Conservation (phyloP, 2,329 filamentous ascomycete species). For the Hypoxylon sp. region DNA sequence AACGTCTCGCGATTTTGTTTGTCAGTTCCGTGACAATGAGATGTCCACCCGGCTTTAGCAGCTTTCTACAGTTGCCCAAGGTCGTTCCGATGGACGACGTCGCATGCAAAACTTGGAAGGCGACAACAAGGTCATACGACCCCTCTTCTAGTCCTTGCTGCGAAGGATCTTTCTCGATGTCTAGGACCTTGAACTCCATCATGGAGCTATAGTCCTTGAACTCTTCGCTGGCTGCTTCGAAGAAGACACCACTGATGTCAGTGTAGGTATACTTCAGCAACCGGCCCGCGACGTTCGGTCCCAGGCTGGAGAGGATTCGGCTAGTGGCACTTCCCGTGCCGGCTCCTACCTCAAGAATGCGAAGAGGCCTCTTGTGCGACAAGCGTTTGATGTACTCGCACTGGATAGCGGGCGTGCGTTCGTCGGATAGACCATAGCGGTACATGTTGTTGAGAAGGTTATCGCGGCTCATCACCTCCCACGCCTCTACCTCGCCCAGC, state of each 20-base stretch:
- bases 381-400: slow-evolving; percentile 52
- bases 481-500: slow-evolving; percentile 50
- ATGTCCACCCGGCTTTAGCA: slow-evolving; percentile 54
- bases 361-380: slow-evolving; percentile 53
- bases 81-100: slow-evolving; percentile 51
- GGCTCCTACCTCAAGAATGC: slow-evolving; percentile 60
- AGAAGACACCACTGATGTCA: slow-evolving; percentile 60
- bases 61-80: slow-evolving; percentile 48
- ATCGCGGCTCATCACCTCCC: slow-evolving; percentile 53
- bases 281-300: slow-evolving; percentile 46
- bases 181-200: slow-evolving; percentile 54
- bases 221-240: slow-evolving; percentile 52
- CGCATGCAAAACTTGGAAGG: slow-evolving; percentile 55
- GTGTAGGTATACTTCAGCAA: slow-evolving; percentile 63
- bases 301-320: slow-evolving; percentile 56
- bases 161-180: slow-evolving; percentile 50
- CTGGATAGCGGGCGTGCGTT: slow-evolving; percentile 50
- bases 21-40: slow-evolving; percentile 53
- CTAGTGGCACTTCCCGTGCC: slow-evolving; percentile 62
- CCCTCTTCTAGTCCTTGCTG: slow-evolving; percentile 51
- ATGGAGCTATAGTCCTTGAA: slow-evolving; percentile 51
- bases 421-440: slow-evolving; percentile 51
- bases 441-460: slow-evolving; percentile 53
- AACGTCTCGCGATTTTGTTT: slow-evolving; percentile 50
- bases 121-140: slow-evolving; percentile 53